A percentile compares a stretch with the other conserved stretches of the same genome.
Evolutionary conservation across 2,329 filamentous ascomycete species (phyloP).

Genomic region (Phaeosphaeria sp.): DNA sequence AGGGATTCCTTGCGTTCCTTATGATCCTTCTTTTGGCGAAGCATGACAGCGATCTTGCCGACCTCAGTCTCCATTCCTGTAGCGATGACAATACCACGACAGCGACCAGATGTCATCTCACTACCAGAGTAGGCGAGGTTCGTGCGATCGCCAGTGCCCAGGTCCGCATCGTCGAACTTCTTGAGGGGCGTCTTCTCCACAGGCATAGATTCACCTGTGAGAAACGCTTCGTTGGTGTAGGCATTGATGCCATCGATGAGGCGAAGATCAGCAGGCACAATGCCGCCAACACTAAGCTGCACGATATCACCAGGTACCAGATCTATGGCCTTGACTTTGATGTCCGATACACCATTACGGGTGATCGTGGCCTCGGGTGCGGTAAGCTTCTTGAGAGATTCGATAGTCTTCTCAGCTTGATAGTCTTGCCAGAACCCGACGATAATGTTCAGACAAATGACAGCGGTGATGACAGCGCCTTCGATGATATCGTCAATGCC

Average conservation of each 20-base stretch:
- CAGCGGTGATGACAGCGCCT: constrained; percentile 67
- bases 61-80: constrained; percentile 79
- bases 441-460: constrained; percentile 71
- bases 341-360: constrained; percentile 41
- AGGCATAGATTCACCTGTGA: constrained; percentile 76
- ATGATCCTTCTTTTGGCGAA: constrained; percentile 67
- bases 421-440: constrained; percentile 65
- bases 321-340: constrained; percentile 45
- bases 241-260: constrained; percentile 72
- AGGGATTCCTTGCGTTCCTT: constrained; percentile 56
- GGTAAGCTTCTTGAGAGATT: constrained; percentile 49
- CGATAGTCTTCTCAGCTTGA: constrained; percentile 51
- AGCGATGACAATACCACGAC: constrained; percentile 70
- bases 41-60: constrained; percentile 73
- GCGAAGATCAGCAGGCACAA: constrained; percentile 71
- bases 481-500: constrained; percentile 70
- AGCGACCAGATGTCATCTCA: constrained; percentile 74
- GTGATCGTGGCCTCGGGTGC: constrained; percentile 48
- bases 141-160: constrained; percentile 67
- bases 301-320: constrained; percentile 51
- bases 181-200: constrained; percentile 69
- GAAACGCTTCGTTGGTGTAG: constrained; percentile 75
- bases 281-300: constrained; percentile 60
- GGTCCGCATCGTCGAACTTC: constrained; percentile 58
- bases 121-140: constrained; percentile 76